Base-by-base conservation (phyloP, 176 grass and related monocot genomes). In the Luzula sylvatica region DNA sequence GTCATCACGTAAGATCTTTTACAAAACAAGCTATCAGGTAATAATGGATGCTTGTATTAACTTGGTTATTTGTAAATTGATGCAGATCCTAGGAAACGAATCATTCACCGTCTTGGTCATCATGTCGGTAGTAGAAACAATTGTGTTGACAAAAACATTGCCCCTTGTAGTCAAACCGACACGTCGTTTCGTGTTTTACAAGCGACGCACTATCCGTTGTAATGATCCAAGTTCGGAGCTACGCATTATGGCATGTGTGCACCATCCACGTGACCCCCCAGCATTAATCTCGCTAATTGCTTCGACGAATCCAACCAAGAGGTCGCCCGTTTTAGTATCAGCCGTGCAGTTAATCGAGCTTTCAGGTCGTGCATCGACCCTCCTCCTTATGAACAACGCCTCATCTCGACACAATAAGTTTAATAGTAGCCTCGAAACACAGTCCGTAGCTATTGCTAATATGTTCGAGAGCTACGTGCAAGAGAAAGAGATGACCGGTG, bases 261-360 rank as follows among this genome's bases (percentile, higher is more conserved):
- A 94, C 68, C 17, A 24, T 55, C 71, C 82, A 0, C 82, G 87
- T 22, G 70, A 94, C 26, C 71, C 72, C 0, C 87, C 87, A 0
- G 57, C 57, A 0, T 16, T 80, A 0, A 61, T 94, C 21, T 29
- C 75, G 4, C 43, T 94, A 21, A 29, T 94, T 39, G 79, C 83
- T 67, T 13, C 65, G 17, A 6, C 69, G 14, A 68, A 59, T 30
- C 69, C 88, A 15, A 83, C 83, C 3, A 68, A 42, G 2, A 46
- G 29, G 16, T 62, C 79, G 3, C 79, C 75, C 1, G 38, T 94
- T 2, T 42, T 51, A 19, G 65, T 83, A 2, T 72, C 69, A 44
- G 88, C 61, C 21, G 65, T 87, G 26, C 79, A 84, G 67, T 75
- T 94, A n/a, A 76, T 83, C 50, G 78, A 94, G 71, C 77, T 87